Conservation (phyloP, 176 grass and related monocot genomes). For the Themeda triandra region DNA sequence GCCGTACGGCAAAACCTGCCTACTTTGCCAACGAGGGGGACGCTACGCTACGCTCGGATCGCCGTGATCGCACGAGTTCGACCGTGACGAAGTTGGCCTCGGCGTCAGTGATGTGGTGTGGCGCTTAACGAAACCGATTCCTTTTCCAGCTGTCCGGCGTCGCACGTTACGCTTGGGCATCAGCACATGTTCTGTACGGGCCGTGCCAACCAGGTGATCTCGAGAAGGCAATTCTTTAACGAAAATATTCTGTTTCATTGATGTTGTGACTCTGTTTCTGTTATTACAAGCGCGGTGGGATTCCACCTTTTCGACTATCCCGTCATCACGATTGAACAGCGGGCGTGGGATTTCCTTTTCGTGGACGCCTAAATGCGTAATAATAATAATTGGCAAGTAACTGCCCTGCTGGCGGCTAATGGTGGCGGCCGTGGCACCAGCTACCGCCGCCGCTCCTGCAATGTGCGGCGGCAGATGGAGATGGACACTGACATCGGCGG, state of each 20-base stretch:
- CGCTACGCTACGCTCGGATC: background rate
- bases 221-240: background rate
- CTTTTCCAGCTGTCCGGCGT: background rate
- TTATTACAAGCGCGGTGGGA: conserved; percentile 1
- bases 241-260: background rate
- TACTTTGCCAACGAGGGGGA: background rate
- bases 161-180: background rate
- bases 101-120: background rate
- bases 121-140: background rate
- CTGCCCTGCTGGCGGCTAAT: conserved; percentile 13
- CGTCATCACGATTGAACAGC: background rate
- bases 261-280: background rate
- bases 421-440: background rate
- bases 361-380: background rate
- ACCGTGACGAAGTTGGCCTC: background rate
- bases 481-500: background rate
- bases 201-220: background rate
- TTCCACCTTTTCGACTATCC: background rate
- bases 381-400: background rate
- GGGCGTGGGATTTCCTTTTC: background rate
- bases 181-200: background rate
- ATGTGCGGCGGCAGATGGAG: background rate
- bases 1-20: conserved; percentile 17
- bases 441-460: background rate
- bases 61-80: no score